phyloP scores from a whole-genome alignment of 371 early-diverging fungal species.

The Mucor indicus region DNA sequence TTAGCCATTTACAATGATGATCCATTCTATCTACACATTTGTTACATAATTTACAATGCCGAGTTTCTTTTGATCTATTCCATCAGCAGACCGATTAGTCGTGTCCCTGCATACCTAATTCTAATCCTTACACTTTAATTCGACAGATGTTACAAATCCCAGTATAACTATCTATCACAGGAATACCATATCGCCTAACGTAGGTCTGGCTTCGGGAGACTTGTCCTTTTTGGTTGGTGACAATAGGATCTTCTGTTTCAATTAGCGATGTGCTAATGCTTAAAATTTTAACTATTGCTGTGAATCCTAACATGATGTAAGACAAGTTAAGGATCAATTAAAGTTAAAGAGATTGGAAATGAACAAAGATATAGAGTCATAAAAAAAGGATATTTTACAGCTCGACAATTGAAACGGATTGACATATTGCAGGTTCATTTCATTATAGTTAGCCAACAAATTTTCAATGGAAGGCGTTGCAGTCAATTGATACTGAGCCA shows the following conservation, averaged over 20 bases:
- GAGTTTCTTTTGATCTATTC: conserved; percentile 37
- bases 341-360: neutral
- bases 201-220: conserved; percentile 63
- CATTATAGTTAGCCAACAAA: neutral
- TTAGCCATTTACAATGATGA: conserved; percentile 83
- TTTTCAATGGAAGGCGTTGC: neutral
- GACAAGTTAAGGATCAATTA: neutral
- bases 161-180: conserved; percentile 64
- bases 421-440: too few relatives aligned
- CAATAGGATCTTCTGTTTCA: conserved; percentile 54
- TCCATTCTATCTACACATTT: conserved; percentile 80
- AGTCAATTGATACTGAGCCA: conserved; percentile 1
- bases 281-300: conserved; percentile 28
- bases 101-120: too few relatives aligned
- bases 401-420: neutral
- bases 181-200: conserved; percentile 61
- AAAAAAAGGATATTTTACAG: neutral
- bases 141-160: conserved; percentile 72
- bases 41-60: conserved; percentile 81
- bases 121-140: conserved; percentile 42
- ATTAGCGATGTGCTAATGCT: conserved; percentile 45
- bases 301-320: conserved; percentile 28
- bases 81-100: too few relatives aligned
- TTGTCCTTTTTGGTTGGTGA: conserved; percentile 29
- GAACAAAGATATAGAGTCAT: conserved; percentile 22